These are phyloP conservation scores for Tricholoma sp. DNA, from an alignment of 768 basidiomycete genomes.

Conservation along the genomic window DNA sequence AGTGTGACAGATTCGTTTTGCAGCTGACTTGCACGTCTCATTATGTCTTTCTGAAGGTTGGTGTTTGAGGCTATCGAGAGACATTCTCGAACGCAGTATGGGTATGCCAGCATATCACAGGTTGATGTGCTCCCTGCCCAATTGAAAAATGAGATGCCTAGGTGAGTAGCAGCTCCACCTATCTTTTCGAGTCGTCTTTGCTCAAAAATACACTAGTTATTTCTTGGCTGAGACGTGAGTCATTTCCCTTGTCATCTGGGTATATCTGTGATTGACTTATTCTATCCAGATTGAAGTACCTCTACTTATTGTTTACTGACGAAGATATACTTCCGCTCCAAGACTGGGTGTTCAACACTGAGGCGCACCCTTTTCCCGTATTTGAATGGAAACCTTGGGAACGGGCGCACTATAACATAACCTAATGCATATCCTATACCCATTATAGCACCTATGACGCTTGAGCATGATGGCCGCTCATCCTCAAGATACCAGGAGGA, in stretches of 20 bases:
- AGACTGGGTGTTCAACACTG: slow-evolving; percentile 58
- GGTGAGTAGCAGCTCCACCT: slow-evolving; percentile 24
- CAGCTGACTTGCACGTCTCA: not conserved
- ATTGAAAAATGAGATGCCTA: slow-evolving; percentile 47
- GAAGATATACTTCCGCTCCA: slow-evolving; percentile 51
- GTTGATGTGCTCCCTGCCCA: slow-evolving; percentile 28
- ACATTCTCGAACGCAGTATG: slow-evolving; percentile 37
- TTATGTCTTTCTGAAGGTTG: slow-evolving; percentile 16
- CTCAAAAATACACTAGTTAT: slow-evolving; percentile 21
- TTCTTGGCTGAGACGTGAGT: slow-evolving; percentile 42
- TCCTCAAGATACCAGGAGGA: no score
- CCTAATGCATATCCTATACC: slow-evolving; percentile 3
- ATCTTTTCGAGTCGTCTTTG: not conserved
- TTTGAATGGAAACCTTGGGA: slow-evolving; percentile 60
- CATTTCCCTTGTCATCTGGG: not conserved
- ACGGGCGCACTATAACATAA: slow-evolving; percentile 38
- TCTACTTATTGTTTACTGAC: slow-evolving; percentile 63
- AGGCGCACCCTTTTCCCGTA: slow-evolving; percentile 77
- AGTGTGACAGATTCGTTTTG: not conserved
- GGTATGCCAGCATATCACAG: slow-evolving; percentile 38
- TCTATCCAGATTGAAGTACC: slow-evolving; percentile 53
- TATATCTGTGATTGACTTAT: not conserved
- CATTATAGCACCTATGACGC: no score
- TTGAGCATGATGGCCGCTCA: no score
- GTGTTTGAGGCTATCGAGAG: slow-evolving; percentile 46